These are phyloP conservation scores for Beta lomatogona DNA, from an alignment of 179 eudicot genomes.

Conservation along the genomic window DNA sequence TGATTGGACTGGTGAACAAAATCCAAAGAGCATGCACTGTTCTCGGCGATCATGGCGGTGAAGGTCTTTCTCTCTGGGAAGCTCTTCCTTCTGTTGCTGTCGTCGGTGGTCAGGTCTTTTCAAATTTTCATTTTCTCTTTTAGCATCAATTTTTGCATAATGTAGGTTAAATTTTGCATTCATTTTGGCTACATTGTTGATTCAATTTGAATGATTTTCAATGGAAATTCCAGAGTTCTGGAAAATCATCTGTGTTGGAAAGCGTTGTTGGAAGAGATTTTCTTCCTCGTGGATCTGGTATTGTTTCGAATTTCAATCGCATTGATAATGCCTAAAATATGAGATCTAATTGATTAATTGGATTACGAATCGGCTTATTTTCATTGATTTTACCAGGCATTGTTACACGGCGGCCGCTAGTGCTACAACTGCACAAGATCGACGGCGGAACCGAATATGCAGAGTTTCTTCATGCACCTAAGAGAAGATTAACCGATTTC, in stretches of 20 bases:
- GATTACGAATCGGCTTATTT: not conserved
- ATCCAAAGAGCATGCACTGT: constrained; percentile 89
- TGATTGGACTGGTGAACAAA: constrained; percentile 81
- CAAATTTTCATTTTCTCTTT: not conserved
- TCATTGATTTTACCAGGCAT: constrained; percentile 54
- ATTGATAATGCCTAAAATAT: not conserved
- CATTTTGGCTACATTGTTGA: not conserved
- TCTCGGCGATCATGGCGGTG: constrained; percentile 95
- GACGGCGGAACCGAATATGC: constrained; percentile 83
- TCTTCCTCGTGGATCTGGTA: constrained; percentile 97
- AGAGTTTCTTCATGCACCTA: constrained; percentile 95
- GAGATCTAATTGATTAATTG: not conserved
- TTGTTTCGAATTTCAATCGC: not conserved
- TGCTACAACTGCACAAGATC: constrained; percentile 88
- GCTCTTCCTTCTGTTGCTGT: constrained; percentile 97
- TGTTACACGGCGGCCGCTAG: constrained; percentile 95
- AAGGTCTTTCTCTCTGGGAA: constrained; percentile 81
- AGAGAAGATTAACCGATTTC: constrained; percentile 65
- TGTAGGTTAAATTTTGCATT: not conserved
- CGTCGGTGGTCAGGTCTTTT: constrained; percentile 84
- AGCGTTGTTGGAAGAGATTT: constrained; percentile 87
- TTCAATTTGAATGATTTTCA: not conserved
- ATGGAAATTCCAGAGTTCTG: constrained; percentile 70
- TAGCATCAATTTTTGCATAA: not conserved
- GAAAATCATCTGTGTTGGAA: constrained; percentile 89